A percentile compares a stretch with the other conserved stretches of the same genome.
Evolutionary conservation across 2,329 filamentous ascomycete species (phyloP).

Genomic region (Colletotrichum higginsianum): DNA sequence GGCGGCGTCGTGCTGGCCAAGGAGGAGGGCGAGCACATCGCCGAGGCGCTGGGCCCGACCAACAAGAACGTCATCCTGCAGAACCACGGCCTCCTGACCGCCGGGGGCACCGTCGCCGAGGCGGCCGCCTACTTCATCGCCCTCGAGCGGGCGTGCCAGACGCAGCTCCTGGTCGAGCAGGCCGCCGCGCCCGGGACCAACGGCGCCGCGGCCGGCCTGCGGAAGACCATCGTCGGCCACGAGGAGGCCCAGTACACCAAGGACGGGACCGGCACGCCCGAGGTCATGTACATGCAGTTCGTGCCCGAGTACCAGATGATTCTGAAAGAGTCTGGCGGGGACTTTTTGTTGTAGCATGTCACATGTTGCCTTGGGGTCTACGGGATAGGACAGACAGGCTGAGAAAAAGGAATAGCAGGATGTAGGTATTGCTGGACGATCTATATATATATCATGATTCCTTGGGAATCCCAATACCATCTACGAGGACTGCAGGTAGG

Average conservation of each 20-base stretch:
- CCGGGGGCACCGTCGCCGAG: slow-evolving; percentile 78
- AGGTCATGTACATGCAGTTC: slow-evolving; percentile 55
- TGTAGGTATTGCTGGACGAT: slow-evolving; percentile 45
- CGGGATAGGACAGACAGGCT: no score
- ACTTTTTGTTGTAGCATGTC: slow-evolving; percentile 47
- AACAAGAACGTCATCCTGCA: slow-evolving; percentile 75
- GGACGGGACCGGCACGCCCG: slow-evolving; percentile 45
- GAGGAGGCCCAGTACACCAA: slow-evolving; percentile 57
- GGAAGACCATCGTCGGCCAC: slow-evolving; percentile 56
- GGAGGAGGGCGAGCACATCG: slow-evolving; percentile 75
- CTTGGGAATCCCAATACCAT: background rate
- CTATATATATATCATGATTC: background rate
- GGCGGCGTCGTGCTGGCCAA: slow-evolving; percentile 67
- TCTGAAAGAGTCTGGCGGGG: slow-evolving; percentile 49
- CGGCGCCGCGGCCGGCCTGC: slow-evolving; percentile 45
- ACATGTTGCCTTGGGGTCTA: no score
- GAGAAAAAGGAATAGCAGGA: background rate
- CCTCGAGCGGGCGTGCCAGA: slow-evolving; percentile 76
- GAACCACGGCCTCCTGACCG: slow-evolving; percentile 80
- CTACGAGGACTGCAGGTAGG: background rate
- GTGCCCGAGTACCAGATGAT: slow-evolving; percentile 51
- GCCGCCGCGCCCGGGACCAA: slow-evolving; percentile 54
- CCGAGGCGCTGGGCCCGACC: slow-evolving; percentile 69
- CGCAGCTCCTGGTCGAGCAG: slow-evolving; percentile 77
- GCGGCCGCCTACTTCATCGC: slow-evolving; percentile 78